A percentile compares a stretch with the other conserved stretches of the same genome.
Evolutionary conservation across 164 flowering plant species (phyloP).

Genomic region (Macadamia integrifolia): DNA sequence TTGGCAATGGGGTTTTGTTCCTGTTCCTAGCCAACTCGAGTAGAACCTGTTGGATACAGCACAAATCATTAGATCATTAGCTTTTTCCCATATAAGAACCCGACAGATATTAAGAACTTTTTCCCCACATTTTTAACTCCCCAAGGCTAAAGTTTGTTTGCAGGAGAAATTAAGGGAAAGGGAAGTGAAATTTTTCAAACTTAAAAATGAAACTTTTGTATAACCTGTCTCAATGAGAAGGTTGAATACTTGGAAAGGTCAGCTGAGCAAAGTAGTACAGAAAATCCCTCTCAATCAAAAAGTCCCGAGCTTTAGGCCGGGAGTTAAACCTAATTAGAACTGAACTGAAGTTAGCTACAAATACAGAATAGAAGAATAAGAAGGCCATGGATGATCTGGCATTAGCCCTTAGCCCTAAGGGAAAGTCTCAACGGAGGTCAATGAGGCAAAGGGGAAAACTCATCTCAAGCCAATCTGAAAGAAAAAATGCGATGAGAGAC

Average conservation of each 20-base stretch:
- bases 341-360: slow-evolving; percentile 51
- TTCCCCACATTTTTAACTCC: no score
- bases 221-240: slow-evolving; percentile 28
- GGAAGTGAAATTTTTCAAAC: no score
- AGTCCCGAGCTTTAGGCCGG: slow-evolving; percentile 15
- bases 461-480: slow-evolving; percentile 22
- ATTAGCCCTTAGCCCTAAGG: slow-evolving; percentile 32
- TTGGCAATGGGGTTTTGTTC: slow-evolving; percentile 75
- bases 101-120: neutral
- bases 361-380: slow-evolving; percentile 65
- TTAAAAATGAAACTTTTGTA: neutral
- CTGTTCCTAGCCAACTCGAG: slow-evolving; percentile 67
- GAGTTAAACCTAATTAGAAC: slow-evolving; percentile 38
- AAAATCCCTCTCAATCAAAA: slow-evolving; percentile 15
- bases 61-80: no score
- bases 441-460: slow-evolving; percentile 46
- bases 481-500: slow-evolving; percentile 34
- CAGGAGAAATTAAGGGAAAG: no score
- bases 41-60: slow-evolving; percentile 34
- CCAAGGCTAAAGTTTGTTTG: no score
- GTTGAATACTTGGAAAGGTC: slow-evolving; percentile 18
- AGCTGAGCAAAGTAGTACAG: neutral
- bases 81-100: no score
- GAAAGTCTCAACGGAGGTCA: slow-evolving; percentile 63
- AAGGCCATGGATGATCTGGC: slow-evolving; percentile 87